Evolutionary conservation across 2,329 filamentous ascomycete genomes (phyloP), one percentile per base, ranked within the genome.

Genomic region (Penicillium hesseltinei): DNA sequence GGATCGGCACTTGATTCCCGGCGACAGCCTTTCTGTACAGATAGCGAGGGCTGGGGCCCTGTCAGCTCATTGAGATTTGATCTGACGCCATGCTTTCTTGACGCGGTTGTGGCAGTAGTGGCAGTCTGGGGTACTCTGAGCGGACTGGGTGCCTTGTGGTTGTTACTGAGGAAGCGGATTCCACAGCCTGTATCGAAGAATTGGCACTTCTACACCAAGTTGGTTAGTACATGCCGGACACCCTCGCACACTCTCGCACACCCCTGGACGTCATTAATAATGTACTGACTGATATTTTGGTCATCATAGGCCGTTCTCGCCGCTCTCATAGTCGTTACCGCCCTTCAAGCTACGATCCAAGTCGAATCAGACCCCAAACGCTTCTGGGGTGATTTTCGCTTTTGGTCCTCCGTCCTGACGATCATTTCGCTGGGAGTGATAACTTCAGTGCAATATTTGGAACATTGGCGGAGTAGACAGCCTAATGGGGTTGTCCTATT

Each of bases 1-100:
- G 61, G 59, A 54, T 66, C 65, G 56, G 61, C 64, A 59, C 68
- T 69, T 59, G 64, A 66, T 58, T 59, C 60, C 36, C 65, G 67
- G 43, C 66, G 65, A 58, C 89, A 95, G 73, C 86, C 90, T 57
- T 80, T 97, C 75, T 97, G 93, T 78, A 86, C 89, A 73, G 94
- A 96, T 76, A 80, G 82, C 54, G 93, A 97, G 77, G 95, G 94
- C 69, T 99, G 94, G 94, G 95, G 95, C 1, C 94, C 94, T 23
- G 73, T 99, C 72, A 97, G 92, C 76, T 87, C 88, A 36, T 82
- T 87, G 65, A 84, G 93, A 73, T 97, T 91, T 76, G 94, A 99
- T 78, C 92, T 99, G 69, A 97, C 94, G 17, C 93, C 94, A 40
- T 99, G 94, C 80, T 99, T 99, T 72, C 87, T 97, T 68, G 95